Evolutionary conservation across 352 stramenopile genomes (phyloP), one percentile per base, ranked within the genome.

Genomic region (Phytophthora hybrid): DNA sequence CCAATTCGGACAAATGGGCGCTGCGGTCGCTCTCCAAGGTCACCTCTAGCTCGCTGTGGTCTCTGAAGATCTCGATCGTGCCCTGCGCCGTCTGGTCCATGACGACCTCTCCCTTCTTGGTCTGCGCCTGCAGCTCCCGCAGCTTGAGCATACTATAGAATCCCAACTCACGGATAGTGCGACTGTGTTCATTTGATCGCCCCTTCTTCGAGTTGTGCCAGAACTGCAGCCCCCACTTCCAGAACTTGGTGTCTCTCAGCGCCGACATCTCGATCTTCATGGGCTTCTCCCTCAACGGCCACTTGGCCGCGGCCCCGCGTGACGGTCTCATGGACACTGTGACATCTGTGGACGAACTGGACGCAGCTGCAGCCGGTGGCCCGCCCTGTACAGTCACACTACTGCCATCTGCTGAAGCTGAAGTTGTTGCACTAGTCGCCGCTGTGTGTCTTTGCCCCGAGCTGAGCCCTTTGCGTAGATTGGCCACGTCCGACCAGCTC

Each of bases 131-230:
- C 32, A 96, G 62, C 47, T 96, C 90, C 1, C 86, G 76, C 14
- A 96, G 77, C 65, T 95, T 95, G 55, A 93, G 78, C 85, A 95
- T 94, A 58, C 85, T 94, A 71, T 96, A 96, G 54, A 96, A 96
- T 0, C 88, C 90, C 14, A 96, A 68, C 58, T 96, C 87, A 29
- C 90, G 88, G 69, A 95, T 94, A 3, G 85, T 92, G 55, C 90
- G 88, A 34, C 83, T 86, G 66, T 95, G 89, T 54, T 92, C 84
- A 68, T 95, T 92, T 29, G 88, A 89, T 4, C 83, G 79, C 21
- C 79, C 66, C 63, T 91, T 93, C 70, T 93, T 95, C 34, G 80
- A 90, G 67, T 94, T 95, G 72, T 88, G 85, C 78, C 91, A 91
- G 63, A 95, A 96, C 62, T 94, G 87, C 46, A 91, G 79, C 14